Percentiles rank a stretch among this genome's conserved stretches.
phyloP scores from a whole-genome alignment of 805 yeast species.

The Lipomyces japonicus region DNA sequence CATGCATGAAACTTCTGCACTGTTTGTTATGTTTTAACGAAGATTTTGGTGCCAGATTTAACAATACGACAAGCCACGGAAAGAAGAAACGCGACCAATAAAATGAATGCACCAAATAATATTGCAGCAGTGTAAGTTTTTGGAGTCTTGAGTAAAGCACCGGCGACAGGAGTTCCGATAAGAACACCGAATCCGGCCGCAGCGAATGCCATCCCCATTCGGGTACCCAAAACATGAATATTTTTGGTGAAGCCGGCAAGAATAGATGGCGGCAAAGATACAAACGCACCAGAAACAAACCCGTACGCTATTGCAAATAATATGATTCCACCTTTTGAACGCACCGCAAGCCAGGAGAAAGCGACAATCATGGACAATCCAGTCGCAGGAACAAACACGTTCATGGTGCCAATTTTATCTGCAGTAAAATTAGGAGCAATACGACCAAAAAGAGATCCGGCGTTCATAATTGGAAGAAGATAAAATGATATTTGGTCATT shows the following conservation, averaged over 20 bases:
- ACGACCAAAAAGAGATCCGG: constrained; percentile 48
- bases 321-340: constrained; percentile 33
- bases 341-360: constrained; percentile 39
- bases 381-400: constrained; percentile 38
- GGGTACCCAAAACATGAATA: constrained; percentile 32
- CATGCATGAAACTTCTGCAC: no score
- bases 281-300: constrained; percentile 36
- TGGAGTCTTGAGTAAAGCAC: constrained; percentile 28
- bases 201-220: constrained; percentile 61
- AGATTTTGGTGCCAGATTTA: no score
- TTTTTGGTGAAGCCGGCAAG: constrained; percentile 31
- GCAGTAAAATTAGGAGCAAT: constrained; percentile 48
- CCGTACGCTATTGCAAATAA: constrained; percentile 36
- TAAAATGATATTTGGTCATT: constrained; percentile 28
- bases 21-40: no score
- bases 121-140: constrained; percentile 23
- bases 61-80: no score
- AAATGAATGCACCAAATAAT: constrained; percentile 24
- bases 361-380: constrained; percentile 32
- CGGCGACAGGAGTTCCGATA: constrained; percentile 37
- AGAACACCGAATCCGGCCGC: constrained; percentile 50
- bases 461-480: constrained; percentile 37
- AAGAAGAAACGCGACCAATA: no score
- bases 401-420: constrained; percentile 48
- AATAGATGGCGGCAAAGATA: constrained; percentile 36